phyloP scores from a whole-genome alignment of 495 filamentous ascomycete genomes.

The Aspergillus cristatus region DNA sequence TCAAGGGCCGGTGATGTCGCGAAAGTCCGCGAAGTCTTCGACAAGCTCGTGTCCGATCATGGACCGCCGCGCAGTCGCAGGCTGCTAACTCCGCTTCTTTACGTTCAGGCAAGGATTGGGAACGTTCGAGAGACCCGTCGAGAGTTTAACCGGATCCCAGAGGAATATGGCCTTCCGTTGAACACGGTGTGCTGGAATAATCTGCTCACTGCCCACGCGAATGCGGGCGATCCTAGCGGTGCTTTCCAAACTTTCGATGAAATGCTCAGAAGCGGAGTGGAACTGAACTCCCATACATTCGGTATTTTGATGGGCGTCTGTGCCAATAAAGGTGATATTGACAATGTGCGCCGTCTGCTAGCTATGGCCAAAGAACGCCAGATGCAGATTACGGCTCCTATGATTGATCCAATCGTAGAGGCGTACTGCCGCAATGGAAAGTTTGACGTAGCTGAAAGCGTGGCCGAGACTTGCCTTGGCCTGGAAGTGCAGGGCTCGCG shows the following conservation, averaged over 20 bases:
- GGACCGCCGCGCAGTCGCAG: slow-evolving; percentile 22
- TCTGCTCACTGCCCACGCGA: slow-evolving; percentile 60
- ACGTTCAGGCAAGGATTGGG: slow-evolving; percentile 55
- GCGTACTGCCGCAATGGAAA: slow-evolving; percentile 59
- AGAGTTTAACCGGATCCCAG: slow-evolving; percentile 50
- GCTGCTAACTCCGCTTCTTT: slow-evolving; percentile 44
- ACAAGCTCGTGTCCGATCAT: slow-evolving; percentile 25
- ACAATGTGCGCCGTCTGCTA: slow-evolving; percentile 54
- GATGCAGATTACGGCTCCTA: slow-evolving; percentile 35
- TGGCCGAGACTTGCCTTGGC: slow-evolving; percentile 39
- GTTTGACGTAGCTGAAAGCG: slow-evolving; percentile 48
- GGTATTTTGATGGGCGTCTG: slow-evolving; percentile 63
- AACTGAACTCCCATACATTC: slow-evolving; percentile 54
- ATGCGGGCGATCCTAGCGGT: slow-evolving; percentile 54
- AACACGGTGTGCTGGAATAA: slow-evolving; percentile 62
- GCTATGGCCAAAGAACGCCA: slow-evolving; percentile 36
- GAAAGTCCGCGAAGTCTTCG: slow-evolving; percentile 22
- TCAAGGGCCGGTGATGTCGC: slow-evolving; percentile 22
- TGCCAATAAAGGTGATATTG: slow-evolving; percentile 64
- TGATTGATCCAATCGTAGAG: slow-evolving; percentile 57
- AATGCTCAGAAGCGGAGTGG: slow-evolving; percentile 33
- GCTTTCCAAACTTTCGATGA: slow-evolving; percentile 50
- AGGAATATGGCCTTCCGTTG: slow-evolving; percentile 44
- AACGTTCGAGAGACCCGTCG: slow-evolving; percentile 46
- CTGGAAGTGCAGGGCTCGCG: slow-evolving; percentile 34